Base-by-base conservation (phyloP, 2,329 filamentous ascomycete species). In the Cytospora schulzeri region DNA sequence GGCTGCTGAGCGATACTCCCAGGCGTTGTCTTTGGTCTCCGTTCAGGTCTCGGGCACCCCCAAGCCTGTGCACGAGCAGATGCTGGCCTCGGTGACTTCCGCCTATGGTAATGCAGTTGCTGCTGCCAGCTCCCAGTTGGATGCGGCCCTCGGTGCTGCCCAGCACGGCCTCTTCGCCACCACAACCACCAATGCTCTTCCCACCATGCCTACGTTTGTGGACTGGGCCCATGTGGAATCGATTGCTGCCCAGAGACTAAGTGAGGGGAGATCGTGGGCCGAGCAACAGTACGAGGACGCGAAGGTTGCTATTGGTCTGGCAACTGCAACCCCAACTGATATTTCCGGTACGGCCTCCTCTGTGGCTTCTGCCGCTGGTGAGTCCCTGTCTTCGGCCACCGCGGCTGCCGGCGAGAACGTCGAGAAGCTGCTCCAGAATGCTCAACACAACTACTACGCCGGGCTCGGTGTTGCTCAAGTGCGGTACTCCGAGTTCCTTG, bases 391-490 rank as follows among this genome's bases (percentile, higher is more conserved):
- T 50, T 50, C 62, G 24, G 65, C 41, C 52, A 67, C 66, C 19
- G 60, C 66, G 6, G 66, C 64, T 4, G 78, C 81, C 0, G 71
- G 77, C 15, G 76, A 77, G 64, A 77, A 73, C 75, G 83, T 75
- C 66, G 88, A 78, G 75, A 88, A 77, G 80, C 84, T 81, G 77
- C 85, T 79, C 73, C 86, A 81, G 73, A 88, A 82, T 79, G 89
- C 85, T 54, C 84, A 82, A 69, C 77, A 83, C 69, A 84, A 87
- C 72, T 94, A 94, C 75, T 93, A 92, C 70, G 89, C 92, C 68
- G 91, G 89, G 14, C 76, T 95, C 28, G 92, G 92, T 31, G 76
- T 92, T 53, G 92, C 92, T 0, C 90, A 96, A 71, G 91, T 88
- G 52, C 86, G 89, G 45, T 95, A 95, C 74, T 87, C 88, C 6